A percentile compares a stretch with the other conserved stretches of the same genome.
These are phyloP conservation scores for Naganishia kalamii DNA, from an alignment of 768 basidiomycete species.

Conservation along the genomic window DNA sequence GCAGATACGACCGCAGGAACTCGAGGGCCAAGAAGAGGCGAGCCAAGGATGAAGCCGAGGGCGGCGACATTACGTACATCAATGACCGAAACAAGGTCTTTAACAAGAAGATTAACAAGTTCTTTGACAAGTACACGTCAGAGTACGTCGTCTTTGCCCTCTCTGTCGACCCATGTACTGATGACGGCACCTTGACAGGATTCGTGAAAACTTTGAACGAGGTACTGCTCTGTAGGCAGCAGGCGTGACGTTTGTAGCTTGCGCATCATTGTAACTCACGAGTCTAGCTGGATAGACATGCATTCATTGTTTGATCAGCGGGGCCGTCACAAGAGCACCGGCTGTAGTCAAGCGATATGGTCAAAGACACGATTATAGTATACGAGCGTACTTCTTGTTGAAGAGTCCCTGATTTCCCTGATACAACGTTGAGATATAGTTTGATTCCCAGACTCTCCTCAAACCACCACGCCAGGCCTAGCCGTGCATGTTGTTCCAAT, in stretches of 20 bases:
- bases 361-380: neutral
- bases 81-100: slow-evolving; percentile 97
- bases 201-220: slow-evolving; percentile 93
- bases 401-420: neutral
- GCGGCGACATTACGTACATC: slow-evolving; percentile 97
- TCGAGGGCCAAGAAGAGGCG: slow-evolving; percentile 63
- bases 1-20: slow-evolving; percentile 76
- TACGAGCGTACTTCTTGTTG: neutral
- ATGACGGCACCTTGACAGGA: slow-evolving; percentile 45
- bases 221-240: slow-evolving; percentile 71
- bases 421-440: slow-evolving; percentile 14
- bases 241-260: neutral
- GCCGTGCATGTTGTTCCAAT: slow-evolving; percentile 25
- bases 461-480: neutral
- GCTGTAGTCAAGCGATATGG: too few species aligned
- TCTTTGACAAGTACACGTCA: slow-evolving; percentile 93
- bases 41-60: slow-evolving; percentile 81
- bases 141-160: slow-evolving; percentile 52
- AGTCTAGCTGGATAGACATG: neutral
- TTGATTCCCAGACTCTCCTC: neutral
- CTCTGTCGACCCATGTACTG: neutral
- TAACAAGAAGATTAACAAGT: slow-evolving; percentile 96
- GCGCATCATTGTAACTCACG: neutral
- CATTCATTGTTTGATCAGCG: too few species aligned
- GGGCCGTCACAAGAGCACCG: too few species aligned